These are phyloP conservation scores for Naematelia encephala DNA, from an alignment of 768 basidiomycete genomes.

Conservation along the genomic window DNA sequence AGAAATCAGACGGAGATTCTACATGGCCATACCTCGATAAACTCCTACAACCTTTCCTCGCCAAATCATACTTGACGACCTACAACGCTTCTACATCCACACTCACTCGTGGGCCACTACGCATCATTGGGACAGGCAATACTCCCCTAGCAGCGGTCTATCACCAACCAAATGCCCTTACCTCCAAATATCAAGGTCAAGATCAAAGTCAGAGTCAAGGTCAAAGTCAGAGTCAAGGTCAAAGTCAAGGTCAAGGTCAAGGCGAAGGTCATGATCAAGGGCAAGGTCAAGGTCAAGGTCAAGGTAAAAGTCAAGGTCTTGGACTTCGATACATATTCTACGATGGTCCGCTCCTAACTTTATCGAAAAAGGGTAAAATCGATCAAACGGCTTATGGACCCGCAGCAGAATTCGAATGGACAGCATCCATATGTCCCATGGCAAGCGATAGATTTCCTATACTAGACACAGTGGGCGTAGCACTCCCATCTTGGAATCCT, in stretches of 20 bases:
- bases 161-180: neutral
- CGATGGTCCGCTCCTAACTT: slow-evolving; percentile 22
- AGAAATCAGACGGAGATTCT: slow-evolving; percentile 25
- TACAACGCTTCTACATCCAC: slow-evolving; percentile 13
- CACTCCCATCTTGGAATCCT: neutral
- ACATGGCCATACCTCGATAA: slow-evolving; percentile 30
- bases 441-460: slow-evolving; percentile 26
- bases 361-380: slow-evolving; percentile 13
- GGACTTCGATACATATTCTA: slow-evolving; percentile 29
- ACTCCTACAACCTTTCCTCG: slow-evolving; percentile 24
- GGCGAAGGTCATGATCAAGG: slow-evolving; percentile 2
- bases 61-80: slow-evolving; percentile 24
- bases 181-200: too few species aligned
- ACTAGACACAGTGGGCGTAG: slow-evolving; percentile 7
- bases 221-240: neutral
- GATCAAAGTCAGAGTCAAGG: neutral
- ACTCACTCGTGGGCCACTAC: slow-evolving; percentile 25
- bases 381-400: slow-evolving; percentile 10
- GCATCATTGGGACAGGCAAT: slow-evolving; percentile 32
- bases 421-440: slow-evolving; percentile 21
- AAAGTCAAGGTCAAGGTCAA: neutral
- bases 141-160: slow-evolving; percentile 25
- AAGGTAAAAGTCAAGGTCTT: neutral
- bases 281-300: neutral
- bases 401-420: slow-evolving; percentile 18